Base-by-base conservation (phyloP, 106 monocot species). In the Agapanthus africanus region DNA sequence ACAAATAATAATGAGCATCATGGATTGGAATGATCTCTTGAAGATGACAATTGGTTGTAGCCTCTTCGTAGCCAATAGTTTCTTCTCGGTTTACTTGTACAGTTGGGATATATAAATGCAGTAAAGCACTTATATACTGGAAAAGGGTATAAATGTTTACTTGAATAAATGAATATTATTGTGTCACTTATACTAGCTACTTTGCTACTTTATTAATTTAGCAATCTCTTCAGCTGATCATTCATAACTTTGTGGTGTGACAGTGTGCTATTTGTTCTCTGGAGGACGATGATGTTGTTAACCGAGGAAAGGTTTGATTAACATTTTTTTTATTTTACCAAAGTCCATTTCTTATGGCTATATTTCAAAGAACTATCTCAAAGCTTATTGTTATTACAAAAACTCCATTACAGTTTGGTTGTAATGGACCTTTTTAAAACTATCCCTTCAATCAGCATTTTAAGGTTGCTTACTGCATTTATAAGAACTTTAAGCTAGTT, bases 241-340 rank as follows among this genome's bases (percentile, higher is more conserved):
- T 18, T 27, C 7, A 36, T 42, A 59, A 42, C 2, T 65, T 70
- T 70, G 37, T 59, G 39, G 28, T 32, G 46, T 60, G 31, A 22
- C 82, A 94, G 94, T 82, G 80, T 81, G 91, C 95, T 65, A 91
- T 95, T 59, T 95, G 95, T 69, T 86, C 95, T 13, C 65, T 95
- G 57, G 88, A 95, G 51, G 95, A 95, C 80, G 91, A 74, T 4
- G 63, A 80, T 68, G 34, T 86, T 31, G 67, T 77, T 26, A 76
- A 69, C 41, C 70, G 67, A 34, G 71, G 76, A 54, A 91, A 77
- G 88, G 95, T 95, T 14, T 31, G 85, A 67, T 25, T 10, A 40
- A 39, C 31, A n/a, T n/a, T n/a, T n/a, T n/a, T n/a, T n/a, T n/a
- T n/a, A n/a, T 65, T 65, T 4, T 26, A 25, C 64, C 16, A 2